Evolutionary conservation across 2,329 filamentous ascomycete species (phyloP), one percentile per base, ranked within the genome.

Genomic region (Alternaria metachromatica): DNA sequence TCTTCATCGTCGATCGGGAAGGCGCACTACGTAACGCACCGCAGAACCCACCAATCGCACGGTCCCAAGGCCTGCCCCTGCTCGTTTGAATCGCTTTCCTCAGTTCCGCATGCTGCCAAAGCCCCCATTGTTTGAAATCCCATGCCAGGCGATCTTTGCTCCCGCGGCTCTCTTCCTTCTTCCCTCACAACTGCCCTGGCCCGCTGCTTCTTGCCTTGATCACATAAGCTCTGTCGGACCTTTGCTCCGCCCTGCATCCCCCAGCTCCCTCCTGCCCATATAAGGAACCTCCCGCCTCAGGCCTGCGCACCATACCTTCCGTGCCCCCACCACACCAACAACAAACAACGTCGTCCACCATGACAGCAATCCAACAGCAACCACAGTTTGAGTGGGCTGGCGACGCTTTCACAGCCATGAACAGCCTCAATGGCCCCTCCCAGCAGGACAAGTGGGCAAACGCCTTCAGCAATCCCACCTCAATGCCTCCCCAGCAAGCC

Each of bases 341-440:
- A 23, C 41, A 44, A 15, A 25, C 23, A 55, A 53, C 13, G 12
- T 43, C 11, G 51, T 49, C 62, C 51, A 55, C 28, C 64, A 70
- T 71, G 62, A 72, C 67, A 65, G 68, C 74, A 25, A 59, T 74
- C 5, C 66, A 74, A 11, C 62, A 70, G 2, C 62, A 62, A 10
- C 66, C 62, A 18, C 55, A 41, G 7, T 69, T 72, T 53, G 71
- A 77, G 23, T 78, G 76, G 76, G 72, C 76, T 20, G 66, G 72
- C 55, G 69, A 74, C 33, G 67, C 73, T 54, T 77, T 68, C 58
- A 65, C 70, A 13, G 71, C 71, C n/a, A 69, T 78, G 60, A 68
- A 72, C 41, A 51, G 67, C 53, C 18, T 58, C 6, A 62, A 57
- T 57, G 54, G 57, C 18, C 58, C 63, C 21, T 64, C 67, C 13